Evolutionary conservation across 2,329 filamentous ascomycete genomes (phyloP).

Genomic region (Fusarium scirpi): DNA sequence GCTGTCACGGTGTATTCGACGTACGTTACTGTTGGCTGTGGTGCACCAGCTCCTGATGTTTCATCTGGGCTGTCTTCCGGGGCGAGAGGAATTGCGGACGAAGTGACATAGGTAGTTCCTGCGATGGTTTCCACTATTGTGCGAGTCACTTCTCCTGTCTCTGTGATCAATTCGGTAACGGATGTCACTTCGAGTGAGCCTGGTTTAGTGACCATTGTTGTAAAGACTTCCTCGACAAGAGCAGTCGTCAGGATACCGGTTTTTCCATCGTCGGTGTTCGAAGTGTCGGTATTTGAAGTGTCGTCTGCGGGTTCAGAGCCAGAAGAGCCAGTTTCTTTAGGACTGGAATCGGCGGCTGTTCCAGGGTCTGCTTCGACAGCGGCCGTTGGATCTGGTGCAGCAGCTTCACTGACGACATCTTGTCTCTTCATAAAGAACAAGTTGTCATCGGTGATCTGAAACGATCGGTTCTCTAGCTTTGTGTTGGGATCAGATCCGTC

Average conservation of each 20-base stretch:
- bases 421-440: conserved; percentile 29
- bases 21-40: not conserved
- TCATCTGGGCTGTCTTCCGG: not conserved
- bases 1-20: conserved; percentile 2
- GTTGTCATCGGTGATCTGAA: not conserved
- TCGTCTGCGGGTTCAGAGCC: conserved; percentile 4
- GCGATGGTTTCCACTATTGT: conserved; percentile 1
- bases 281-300: not conserved
- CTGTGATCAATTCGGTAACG: conserved; percentile 9
- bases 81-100: not conserved
- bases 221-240: conserved; percentile 27
- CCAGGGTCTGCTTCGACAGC: not conserved
- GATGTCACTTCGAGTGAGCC: conserved; percentile 12
- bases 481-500: conserved; percentile 23
- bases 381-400: conserved; percentile 5
- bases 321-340: conserved; percentile 1
- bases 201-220: conserved; percentile 19
- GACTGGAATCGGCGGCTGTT: not conserved
- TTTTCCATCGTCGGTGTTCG: not conserved
- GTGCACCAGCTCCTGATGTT: not conserved
- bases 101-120: not conserved
- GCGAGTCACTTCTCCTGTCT: not conserved
- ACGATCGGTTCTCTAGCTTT: conserved; percentile 21
- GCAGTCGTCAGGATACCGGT: conserved; percentile 24
- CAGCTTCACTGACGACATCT: conserved; percentile 1